Evolutionary conservation across 306 rosid genomes (phyloP).

Genomic region (Hippophae gyantsensis): DNA sequence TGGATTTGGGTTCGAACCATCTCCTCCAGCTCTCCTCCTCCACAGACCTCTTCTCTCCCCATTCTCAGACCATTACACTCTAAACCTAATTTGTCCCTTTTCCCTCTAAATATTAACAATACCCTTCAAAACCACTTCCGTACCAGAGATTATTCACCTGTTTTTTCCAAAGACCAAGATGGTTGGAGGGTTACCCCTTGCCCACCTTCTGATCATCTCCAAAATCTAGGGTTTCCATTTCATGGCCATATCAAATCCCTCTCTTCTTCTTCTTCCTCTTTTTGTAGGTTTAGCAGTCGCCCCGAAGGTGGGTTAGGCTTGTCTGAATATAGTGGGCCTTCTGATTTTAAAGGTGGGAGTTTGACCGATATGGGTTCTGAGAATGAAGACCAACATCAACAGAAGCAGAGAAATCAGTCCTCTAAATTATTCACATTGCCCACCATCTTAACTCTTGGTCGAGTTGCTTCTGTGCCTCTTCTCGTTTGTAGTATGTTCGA

Average conservation of each 20-base stretch:
- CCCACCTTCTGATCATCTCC: too few relatives aligned
- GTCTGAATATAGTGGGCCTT: slow-evolving; percentile 21
- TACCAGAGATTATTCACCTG: too few relatives aligned
- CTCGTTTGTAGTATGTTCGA: slow-evolving; percentile 52
- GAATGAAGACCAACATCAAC: slow-evolving; percentile 27
- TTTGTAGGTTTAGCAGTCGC: neutral
- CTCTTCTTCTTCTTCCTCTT: slow-evolving; percentile 12
- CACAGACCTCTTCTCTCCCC: too few relatives aligned
- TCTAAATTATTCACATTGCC: slow-evolving; percentile 80
- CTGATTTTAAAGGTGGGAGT: slow-evolving; percentile 12
- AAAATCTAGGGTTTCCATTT: neutral
- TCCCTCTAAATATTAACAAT: too few relatives aligned
- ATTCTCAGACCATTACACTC: too few relatives aligned
- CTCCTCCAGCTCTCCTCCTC: too few relatives aligned
- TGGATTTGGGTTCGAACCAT: too few relatives aligned
- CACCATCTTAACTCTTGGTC: slow-evolving; percentile 77
- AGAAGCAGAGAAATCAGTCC: slow-evolving; percentile 18
- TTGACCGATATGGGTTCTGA: slow-evolving; percentile 48
- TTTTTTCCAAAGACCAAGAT: too few relatives aligned
- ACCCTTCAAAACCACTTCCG: too few relatives aligned
- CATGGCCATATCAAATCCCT: slow-evolving; percentile 8
- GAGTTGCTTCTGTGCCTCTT: slow-evolving; percentile 87
- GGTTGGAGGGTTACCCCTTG: too few relatives aligned
- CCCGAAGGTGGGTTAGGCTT: slow-evolving; percentile 19
- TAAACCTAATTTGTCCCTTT: too few relatives aligned